Evolutionary conservation across 495 filamentous ascomycete species (phyloP).

Genomic region (Penicillium waksmanii): DNA sequence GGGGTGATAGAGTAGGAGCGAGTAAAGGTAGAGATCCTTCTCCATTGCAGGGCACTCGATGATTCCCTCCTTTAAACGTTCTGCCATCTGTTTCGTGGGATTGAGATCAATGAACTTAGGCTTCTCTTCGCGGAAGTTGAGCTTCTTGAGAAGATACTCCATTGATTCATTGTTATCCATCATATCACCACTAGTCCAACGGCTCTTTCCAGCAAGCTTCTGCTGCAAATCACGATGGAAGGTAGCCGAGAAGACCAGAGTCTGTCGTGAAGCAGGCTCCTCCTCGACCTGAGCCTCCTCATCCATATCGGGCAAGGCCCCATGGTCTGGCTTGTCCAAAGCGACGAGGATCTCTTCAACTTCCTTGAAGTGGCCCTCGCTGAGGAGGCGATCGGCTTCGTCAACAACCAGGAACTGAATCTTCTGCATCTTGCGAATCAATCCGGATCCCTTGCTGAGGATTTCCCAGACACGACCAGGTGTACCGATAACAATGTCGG

Average conservation of each 20-base stretch:
- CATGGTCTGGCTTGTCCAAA: conserved; percentile 61
- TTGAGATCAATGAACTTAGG: conserved; percentile 94
- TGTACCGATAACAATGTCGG: conserved; percentile 89
- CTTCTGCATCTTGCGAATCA: conserved; percentile 63
- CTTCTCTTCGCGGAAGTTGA: conserved; percentile 80
- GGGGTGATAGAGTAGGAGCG: conserved; percentile 81
- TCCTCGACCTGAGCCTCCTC: conserved; percentile 33
- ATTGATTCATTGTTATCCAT: conserved; percentile 78
- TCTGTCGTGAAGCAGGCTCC: conserved; percentile 55
- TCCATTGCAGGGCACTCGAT: conserved; percentile 91
- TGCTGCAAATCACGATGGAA: conserved; percentile 89
- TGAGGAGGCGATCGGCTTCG: conserved; percentile 90
- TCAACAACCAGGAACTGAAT: conserved; percentile 88
- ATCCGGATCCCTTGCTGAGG: conserved; percentile 66
- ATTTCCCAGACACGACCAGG: conserved; percentile 95
- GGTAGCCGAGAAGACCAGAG: conserved; percentile 94
- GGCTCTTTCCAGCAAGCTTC: conserved; percentile 79
- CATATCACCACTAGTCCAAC: conserved; percentile 54
- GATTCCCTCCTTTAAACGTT: conserved; percentile 82
- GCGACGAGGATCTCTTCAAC: conserved; percentile 80
- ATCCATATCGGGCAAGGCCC: conserved; percentile 42
- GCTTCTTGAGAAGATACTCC: conserved; percentile 87
- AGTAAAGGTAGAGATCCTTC: conserved; percentile 94
- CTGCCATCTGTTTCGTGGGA: conserved; percentile 82
- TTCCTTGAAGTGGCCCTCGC: conserved; percentile 94